These are phyloP conservation scores for Citrus reticulata DNA, from an alignment of 345 rosid genomes.

Conservation along the genomic window DNA sequence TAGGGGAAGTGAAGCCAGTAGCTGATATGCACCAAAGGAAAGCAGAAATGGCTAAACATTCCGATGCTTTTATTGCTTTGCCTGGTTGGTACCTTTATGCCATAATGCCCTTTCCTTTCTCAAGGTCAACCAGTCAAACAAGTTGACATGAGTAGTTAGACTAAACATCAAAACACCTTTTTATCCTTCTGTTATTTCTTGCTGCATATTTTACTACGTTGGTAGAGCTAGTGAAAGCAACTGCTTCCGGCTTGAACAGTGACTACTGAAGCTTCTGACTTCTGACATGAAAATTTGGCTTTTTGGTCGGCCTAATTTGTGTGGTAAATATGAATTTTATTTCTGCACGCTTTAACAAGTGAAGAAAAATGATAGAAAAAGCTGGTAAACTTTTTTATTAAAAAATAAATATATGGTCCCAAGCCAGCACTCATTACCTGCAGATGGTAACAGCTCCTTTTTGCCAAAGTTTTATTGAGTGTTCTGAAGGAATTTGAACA, in stretches of 20 bases:
- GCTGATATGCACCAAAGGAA: constrained; percentile 85
- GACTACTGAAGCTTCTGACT: background rate
- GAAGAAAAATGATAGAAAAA: background rate
- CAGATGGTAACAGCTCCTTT: background rate
- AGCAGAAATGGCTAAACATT: constrained; percentile 76
- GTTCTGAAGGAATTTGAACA: background rate
- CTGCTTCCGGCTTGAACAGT: background rate
- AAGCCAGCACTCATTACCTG: background rate
- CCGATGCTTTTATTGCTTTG: constrained; percentile 79
- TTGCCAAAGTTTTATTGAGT: background rate
- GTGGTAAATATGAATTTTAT: constrained; percentile 7
- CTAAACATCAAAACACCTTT: background rate
- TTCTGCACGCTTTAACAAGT: background rate
- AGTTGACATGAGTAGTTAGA: background rate
- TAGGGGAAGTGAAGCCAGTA: constrained; percentile 80
- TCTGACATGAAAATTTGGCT: constrained; percentile 5
- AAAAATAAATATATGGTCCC: background rate
- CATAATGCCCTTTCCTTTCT: background rate
- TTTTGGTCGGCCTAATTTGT: background rate
- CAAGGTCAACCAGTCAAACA: background rate
- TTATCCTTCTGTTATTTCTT: background rate
- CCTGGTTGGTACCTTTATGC: constrained; percentile 45
- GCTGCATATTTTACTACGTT: background rate
- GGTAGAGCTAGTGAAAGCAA: background rate
- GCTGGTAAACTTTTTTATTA: background rate